Evolutionary conservation across 169 alveolate genomes (phyloP), one percentile per base, ranked within the genome.

Genomic region (Plasmodium yoelii): DNA sequence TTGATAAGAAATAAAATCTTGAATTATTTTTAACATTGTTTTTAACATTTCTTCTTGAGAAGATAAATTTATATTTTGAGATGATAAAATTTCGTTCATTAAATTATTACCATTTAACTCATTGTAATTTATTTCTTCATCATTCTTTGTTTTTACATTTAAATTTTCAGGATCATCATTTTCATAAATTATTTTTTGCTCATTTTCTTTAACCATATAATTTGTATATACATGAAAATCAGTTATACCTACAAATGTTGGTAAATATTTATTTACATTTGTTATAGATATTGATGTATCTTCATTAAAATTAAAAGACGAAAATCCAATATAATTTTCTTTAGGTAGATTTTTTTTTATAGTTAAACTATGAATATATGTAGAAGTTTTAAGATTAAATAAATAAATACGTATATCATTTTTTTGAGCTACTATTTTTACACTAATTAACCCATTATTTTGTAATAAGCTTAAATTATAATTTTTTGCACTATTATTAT

Each of bases 191-290:
- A 13, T 28, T 24, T 24, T 5, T 39, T 53, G 42, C 5, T 47
- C 69, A 10, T 10, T 3, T 1, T 26, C 39, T 1, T 39, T 15
- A 59, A 18, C 28, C 26, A n/a, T 5, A 51, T 77, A 42, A 7
- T 26, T 53, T 18, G 24, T 55, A 13, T 26, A 55, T 4, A 68
- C 59, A 1, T 15, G 15, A 12, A 82, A n/a, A 22, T 67, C 67
- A 28, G 61, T 53, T 24, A 82, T 82, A 8, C 90, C 90, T 5
- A 82, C 90, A 67, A 67, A 82, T 19, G 90, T 82, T 5, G 90
- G 90, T 18, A 49, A 3, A 55, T 53, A 82, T 46, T 39, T 68
- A 44, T 67, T 60, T 44, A 15, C 39, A 65, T 34, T 8, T 10
- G 61, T 51, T 12, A 44, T 7, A 7, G 59, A 0, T 18, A 61